Base-by-base conservation (phyloP, 768 basidiomycete genomes). In the Lactarius evosmus region DNA sequence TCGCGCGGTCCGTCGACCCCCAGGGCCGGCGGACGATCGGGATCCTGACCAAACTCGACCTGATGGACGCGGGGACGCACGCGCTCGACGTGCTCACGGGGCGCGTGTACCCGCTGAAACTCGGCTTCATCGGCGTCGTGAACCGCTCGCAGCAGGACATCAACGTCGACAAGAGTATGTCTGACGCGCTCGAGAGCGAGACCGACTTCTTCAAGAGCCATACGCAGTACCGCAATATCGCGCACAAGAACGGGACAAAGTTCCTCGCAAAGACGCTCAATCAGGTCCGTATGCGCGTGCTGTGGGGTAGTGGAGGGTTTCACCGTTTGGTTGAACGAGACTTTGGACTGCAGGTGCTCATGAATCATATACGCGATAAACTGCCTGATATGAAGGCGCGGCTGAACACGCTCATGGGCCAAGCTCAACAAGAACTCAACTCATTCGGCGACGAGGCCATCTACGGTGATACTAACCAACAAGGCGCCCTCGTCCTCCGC, bases 11-110 rank as follows among this genome's bases (percentile, higher is more conserved):
- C 12, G 94, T 98, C 53, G 97, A 99, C 71, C 92, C 96, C 0
- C 93, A 97, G 75, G 95, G 96, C 12, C 86, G 97, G 33, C 86
- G 97, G 33, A 99, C 97, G 14, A 93, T 98, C 61, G 97, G 97
- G 56, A 91, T 99, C 22, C 81, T 99, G 56, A 96, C 96, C 16
- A 99, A 99, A 76, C 85, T 98, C 36, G 97, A 99, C 77, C 83
- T 99, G 52, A 99, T 99, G 97, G 97, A 98, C 71, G 95, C 95
- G 7, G 97, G 97, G 32, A 99, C 97, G 38, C 98, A 99, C 74
- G 97, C 97, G 25, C 78, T 95, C 38, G 96, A 99, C 75, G 88
- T 98, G 68, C 83, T 98, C 40, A 98, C 93, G 0, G 97, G 97
- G 44, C 89, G 96, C 63, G 91, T 98, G 50, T 99, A 99, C 76